Evolutionary conservation across 2,329 filamentous ascomycete species (phyloP).

Genomic region (Bipolaris gigantea): DNA sequence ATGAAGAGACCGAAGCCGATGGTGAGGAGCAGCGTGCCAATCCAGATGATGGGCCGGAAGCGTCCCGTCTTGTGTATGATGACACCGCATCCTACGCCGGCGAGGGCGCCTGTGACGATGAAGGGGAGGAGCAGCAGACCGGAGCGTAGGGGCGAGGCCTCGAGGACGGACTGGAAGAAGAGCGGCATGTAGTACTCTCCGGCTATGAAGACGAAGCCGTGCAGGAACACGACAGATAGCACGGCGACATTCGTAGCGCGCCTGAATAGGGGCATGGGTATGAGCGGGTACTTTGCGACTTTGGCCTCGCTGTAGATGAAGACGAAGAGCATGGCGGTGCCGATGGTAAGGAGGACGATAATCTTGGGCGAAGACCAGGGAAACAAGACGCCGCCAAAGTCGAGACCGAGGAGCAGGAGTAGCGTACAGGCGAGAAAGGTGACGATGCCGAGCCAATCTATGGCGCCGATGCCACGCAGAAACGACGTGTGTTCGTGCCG

Average conservation of each 20-base stretch:
- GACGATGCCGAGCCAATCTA: slow-evolving; percentile 59
- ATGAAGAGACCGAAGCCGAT: slow-evolving; percentile 44
- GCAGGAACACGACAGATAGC: slow-evolving; percentile 54
- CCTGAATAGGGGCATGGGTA: slow-evolving; percentile 65
- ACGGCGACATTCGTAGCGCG: slow-evolving; percentile 60
- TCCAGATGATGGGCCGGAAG: slow-evolving; percentile 46
- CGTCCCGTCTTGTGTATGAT: slow-evolving; percentile 51
- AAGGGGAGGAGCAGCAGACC: slow-evolving; percentile 65
- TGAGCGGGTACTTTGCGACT: slow-evolving; percentile 67
- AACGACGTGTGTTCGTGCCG: slow-evolving; percentile 58
- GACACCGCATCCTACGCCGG: slow-evolving; percentile 52
- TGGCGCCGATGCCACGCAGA: slow-evolving; percentile 52
- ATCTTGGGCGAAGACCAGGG: slow-evolving; percentile 59
- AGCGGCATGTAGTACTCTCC: slow-evolving; percentile 72
- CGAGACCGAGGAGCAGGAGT: slow-evolving; percentile 57
- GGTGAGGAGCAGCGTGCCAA: slow-evolving; percentile 36
- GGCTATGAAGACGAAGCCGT: slow-evolving; percentile 56
- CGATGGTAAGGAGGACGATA: slow-evolving; percentile 58
- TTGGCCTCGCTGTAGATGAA: slow-evolving; percentile 66
- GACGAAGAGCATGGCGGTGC: slow-evolving; percentile 50
- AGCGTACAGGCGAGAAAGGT: slow-evolving; percentile 55
- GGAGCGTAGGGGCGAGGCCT: slow-evolving; percentile 62
- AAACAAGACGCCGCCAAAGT: slow-evolving; percentile 58
- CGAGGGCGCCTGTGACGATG: slow-evolving; percentile 49
- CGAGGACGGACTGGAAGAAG: slow-evolving; percentile 70